Conservation (phyloP, 768 basidiomycete species). For the Xerocomellus intermedius region DNA sequence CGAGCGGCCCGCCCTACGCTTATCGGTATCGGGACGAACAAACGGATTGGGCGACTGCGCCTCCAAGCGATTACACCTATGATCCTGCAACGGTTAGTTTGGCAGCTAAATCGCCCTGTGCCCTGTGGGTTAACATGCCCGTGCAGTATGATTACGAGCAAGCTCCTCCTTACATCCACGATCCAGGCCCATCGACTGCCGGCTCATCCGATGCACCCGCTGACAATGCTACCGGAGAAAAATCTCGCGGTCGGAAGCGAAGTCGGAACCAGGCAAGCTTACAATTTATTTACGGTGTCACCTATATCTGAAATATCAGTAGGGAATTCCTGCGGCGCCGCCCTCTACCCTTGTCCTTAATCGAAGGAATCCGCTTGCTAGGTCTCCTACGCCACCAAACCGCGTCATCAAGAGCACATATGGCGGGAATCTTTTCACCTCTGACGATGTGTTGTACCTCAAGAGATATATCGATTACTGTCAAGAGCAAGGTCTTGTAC, state of each 20-base stretch:
- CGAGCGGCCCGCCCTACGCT: conserved; percentile 47
- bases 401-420: conserved; percentile 87
- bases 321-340: conserved; percentile 65
- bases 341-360: conserved; percentile 67
- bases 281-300: not conserved
- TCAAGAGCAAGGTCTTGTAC: conserved; percentile 79
- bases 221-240: conserved; percentile 36
- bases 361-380: conserved; percentile 61
- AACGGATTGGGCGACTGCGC: conserved; percentile 41
- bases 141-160: conserved; percentile 60
- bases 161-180: conserved; percentile 53
- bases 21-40: conserved; percentile 68
- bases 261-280: conserved; percentile 52
- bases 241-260: conserved; percentile 67
- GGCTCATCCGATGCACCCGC: conserved; percentile 37
- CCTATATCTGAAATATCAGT: conserved; percentile 5
- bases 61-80: conserved; percentile 51
- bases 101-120: not conserved
- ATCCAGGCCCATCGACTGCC: conserved; percentile 46
- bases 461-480: conserved; percentile 91
- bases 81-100: conserved; percentile 47
- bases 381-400: conserved; percentile 81
- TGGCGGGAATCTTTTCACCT: conserved; percentile 83
- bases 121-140: conserved; percentile 7
- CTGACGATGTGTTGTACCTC: conserved; percentile 79